Base-by-base conservation (phyloP, 495 filamentous ascomycete genomes). In the Aspergillus biplanus region DNA sequence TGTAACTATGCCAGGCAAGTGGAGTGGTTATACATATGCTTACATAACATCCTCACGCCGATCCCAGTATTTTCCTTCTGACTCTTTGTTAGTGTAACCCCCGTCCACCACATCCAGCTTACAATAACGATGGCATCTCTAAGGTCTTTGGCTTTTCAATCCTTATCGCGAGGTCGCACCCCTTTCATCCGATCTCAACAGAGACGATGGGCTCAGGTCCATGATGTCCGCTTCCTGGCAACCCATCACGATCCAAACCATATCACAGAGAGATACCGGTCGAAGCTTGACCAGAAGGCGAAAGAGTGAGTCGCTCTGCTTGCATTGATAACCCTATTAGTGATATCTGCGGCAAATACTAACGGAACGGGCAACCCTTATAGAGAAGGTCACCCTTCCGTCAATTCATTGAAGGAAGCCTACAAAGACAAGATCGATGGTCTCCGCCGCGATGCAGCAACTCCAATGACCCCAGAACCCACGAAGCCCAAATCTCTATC, bases 161-260 rank as follows among this genome's bases (percentile, higher is more conserved):
- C 67, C 13, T 33, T 75, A 16, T 37, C 76, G 3, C 68, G 75
- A 35, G 70, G 65, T 33, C 65, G 71, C 7, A 70, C 70, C 1
- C 62, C 62, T 5, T 67, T 78, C 21, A 68, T 74, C 44, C 77
- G 75, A 5, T 50, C 55, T 37, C 74, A 76, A 46, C 95, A 98
- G 71, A 83, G 90, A 56, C 86, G 96, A 67, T 93, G 91, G 90
- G 96, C 95, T 8, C 91, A 90, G 65, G 93, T 97, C 9, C 91
- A 94, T 75, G 92, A 97, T 76, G 88, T 96, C 49, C 92, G 93
- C 48, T 96, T 95, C 81, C 81, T 97, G 18, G 90, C 89, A 27
- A 87, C 87, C 9, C 87, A 89, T 63, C 79, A 75, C 68, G 74
- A 85, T 49, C 78, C 85, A 32, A 86, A 87, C 35, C 83, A 78